Evolutionary conservation across 169 alveolate genomes (phyloP), one percentile per base, ranked within the genome.

Genomic region (Eimeria acervulina): DNA sequence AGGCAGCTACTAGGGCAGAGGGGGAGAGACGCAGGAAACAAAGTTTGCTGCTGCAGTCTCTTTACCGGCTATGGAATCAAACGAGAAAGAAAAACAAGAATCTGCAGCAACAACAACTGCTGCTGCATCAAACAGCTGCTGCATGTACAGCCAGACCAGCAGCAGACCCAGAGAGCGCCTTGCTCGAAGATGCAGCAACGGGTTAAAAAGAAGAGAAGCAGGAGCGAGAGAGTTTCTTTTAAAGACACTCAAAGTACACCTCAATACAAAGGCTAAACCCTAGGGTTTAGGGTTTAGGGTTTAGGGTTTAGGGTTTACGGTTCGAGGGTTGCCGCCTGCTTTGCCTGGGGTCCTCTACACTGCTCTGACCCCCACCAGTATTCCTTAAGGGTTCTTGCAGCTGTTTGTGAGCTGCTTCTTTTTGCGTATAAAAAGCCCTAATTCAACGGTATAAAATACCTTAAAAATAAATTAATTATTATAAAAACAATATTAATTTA

Each of bases 221-320:
- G 38, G 17, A 15, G 15, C 38, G 74, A 8, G 36, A 63, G 10
- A 63, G 74, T n/a, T 63, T n/a, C 36, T 26, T 63, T 36, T 63
- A 6, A n/a, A 63, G 38, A 63, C 36, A 63, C 26, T 1, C 21
- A 19, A 19, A 19, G 68, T 15, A 10, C 59, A 10, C 68, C 26
- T 59, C 21, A 59, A 17, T n/a, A 59, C 19, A 19, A 26, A 7
- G 19, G 36, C 38, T 6, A 26, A n/a, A n/a, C n/a, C n/a, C 26
- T 63, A 33, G 21, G 13, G 51, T 72, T 72, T 72, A 72, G 84
- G 84, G 52, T 33, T 72, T 72, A 33, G 84, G 84, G 51, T 33
- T 40, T 72, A 72, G 84, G 52, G 84, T 72, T 72, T 72, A 38
- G 40, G 80, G 80, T 33, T 68, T 55, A 55, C n/a, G 66, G 66